Percentiles rank a stretch among this genome's conserved stretches.
phyloP scores from a whole-genome alignment of 306 rosid genomes.

The Parietaria judaica region DNA sequence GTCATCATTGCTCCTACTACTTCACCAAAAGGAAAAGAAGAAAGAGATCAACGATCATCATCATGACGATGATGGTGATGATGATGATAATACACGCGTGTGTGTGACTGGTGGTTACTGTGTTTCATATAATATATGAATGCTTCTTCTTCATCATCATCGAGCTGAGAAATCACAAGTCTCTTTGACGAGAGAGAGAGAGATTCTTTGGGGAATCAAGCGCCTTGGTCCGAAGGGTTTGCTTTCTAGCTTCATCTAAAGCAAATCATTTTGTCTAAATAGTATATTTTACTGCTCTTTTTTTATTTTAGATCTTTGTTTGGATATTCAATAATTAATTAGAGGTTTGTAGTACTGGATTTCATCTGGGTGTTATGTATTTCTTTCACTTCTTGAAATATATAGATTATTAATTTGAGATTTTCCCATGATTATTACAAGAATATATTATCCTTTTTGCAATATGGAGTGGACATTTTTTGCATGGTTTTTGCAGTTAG shows the following conservation, averaged over 20 bases:
- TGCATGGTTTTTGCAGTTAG: too few species aligned
- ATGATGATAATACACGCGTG: neutral
- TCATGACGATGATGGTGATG: neutral
- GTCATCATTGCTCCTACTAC: slow-evolving; percentile 37
- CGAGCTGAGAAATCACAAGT: neutral
- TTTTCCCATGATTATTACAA: too few species aligned
- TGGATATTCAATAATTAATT: neutral
- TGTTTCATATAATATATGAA: neutral
- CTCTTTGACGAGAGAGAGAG: slow-evolving; percentile 1
- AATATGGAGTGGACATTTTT: too few species aligned
- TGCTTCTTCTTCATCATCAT: neutral
- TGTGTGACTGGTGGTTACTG: neutral
- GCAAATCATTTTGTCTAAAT: slow-evolving; percentile 28
- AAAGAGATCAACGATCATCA: neutral
- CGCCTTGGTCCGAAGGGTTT: slow-evolving; percentile 65
- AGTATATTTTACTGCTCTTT: neutral
- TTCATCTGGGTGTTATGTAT: neutral
- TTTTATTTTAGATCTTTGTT: neutral
- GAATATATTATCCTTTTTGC: too few species aligned
- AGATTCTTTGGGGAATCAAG: slow-evolving; percentile 73
- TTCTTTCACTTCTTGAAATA: neutral
- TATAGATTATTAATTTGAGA: neutral
- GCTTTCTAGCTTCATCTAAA: slow-evolving; percentile 29
- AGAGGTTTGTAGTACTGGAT: neutral
- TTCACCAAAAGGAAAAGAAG: slow-evolving; percentile 15